Evolutionary conservation across 75 land plant genomes (phyloP), one percentile per base, ranked within the genome.

Genomic region (Selaginella moellendorffii): DNA sequence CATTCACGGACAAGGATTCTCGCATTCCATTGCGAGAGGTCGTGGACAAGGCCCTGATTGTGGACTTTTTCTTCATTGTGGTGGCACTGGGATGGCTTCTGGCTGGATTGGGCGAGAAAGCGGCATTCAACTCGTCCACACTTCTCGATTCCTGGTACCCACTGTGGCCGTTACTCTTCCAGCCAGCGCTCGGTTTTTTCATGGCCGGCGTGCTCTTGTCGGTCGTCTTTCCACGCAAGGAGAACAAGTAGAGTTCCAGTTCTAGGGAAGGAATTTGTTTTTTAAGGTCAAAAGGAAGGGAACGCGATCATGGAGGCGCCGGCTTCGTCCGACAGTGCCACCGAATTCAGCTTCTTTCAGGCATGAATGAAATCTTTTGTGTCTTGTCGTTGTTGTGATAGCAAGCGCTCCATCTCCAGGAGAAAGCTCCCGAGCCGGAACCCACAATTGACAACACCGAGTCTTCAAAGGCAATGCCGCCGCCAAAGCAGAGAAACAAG

Each of bases 401-500:
- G n/a, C n/a, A n/a, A n/a, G n/a, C n/a, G n/a, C n/a, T n/a, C n/a
- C n/a, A n/a, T n/a, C n/a, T n/a, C 14, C 46, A 36, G 46, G 46
- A 36, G 46, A 14, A 36, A 14, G 46, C 14, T 36, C 46, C 46
- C 14, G 5, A 5, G 5, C 46, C 46, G 5, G 14, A n/a, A n/a
- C n/a, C n/a, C n/a, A n/a, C n/a, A n/a, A n/a, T n/a, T n/a, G n/a
- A n/a, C n/a, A n/a, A n/a, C n/a, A n/a, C n/a, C n/a, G n/a, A n/a
- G n/a, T n/a, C n/a, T n/a, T n/a, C n/a, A n/a, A n/a, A n/a, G n/a
- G n/a, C n/a, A n/a, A n/a, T n/a, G n/a, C n/a, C n/a, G n/a, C n/a
- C n/a, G n/a, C n/a, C n/a, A n/a, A 54, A 64, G 18, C 63, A 65
- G 10, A 66, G 95, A 63, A 78, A 79, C 22, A 88, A 85, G 69